These are phyloP conservation scores for Neolentinus lepideus DNA, from an alignment of 1,284 basidiomycete genomes.

Conservation along the genomic window DNA sequence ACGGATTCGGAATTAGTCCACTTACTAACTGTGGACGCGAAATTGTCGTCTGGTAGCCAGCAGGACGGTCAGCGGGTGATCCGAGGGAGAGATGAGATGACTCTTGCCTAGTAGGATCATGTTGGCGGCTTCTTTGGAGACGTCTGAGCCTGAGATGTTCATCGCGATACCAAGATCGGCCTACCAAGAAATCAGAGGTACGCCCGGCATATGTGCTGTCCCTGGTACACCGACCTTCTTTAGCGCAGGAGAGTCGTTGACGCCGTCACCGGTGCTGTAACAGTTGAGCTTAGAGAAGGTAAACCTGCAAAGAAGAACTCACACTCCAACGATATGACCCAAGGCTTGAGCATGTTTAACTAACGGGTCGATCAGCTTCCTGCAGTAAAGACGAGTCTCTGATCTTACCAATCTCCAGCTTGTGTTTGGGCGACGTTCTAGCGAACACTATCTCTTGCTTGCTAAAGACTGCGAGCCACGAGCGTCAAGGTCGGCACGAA, in stretches of 20 bases:
- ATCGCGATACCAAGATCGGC: conserved; percentile 71
- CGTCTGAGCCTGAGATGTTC: conserved; percentile 68
- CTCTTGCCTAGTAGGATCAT: conserved; percentile 58
- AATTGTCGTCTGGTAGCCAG: conserved; percentile 57
- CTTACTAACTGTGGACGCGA: conserved; percentile 63
- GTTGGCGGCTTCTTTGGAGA: conserved; percentile 68
- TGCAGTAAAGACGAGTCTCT: background rate
- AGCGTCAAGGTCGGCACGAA: background rate
- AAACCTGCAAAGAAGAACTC: conserved; percentile 18
- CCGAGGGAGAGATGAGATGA: background rate
- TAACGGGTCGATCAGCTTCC: conserved; percentile 14
- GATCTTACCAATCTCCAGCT: conserved; percentile 55
- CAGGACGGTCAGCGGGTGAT: conserved; percentile 1
- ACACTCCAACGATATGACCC: conserved; percentile 68
- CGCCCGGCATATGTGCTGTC: no score
- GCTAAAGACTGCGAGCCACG: conserved; percentile 38
- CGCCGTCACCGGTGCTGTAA: conserved; percentile 50
- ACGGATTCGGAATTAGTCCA: no score
- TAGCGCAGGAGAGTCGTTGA: conserved; percentile 64
- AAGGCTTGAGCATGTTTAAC: conserved; percentile 65
- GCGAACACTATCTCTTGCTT: conserved; percentile 69
- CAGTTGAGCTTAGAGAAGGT: conserved; percentile 1
- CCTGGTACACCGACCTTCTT: conserved; percentile 40
- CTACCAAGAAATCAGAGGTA: conserved; percentile 13
- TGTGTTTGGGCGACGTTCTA: conserved; percentile 64